Base-by-base conservation (phyloP, 306 rosid species). In the Albizia julibrissin region DNA sequence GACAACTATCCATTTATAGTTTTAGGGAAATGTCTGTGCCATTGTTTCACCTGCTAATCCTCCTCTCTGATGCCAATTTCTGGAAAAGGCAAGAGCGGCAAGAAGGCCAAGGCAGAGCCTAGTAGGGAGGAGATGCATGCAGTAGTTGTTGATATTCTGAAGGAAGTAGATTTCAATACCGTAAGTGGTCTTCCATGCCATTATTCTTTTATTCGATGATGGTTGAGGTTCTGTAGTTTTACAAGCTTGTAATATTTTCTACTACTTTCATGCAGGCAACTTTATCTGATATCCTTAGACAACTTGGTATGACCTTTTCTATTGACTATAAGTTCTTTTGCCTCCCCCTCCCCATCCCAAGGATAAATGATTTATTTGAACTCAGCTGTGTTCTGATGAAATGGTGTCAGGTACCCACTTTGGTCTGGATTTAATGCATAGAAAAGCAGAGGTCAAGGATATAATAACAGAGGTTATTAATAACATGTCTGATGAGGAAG, bases 401-500 rank as follows among this genome's bases (percentile, higher is more conserved):
- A 74, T 82, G 39, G 73, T 86, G 31, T 65, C 85, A 96, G 99
- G 99, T 81, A 46, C 91, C 78, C 98, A 96, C 89, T 93, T 95
- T 76, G 91, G 90, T 39, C 67, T 92, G 85, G 98, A 96, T 87
- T 92, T 96, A 85, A 93, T 96, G 99, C 98, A 96, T 85, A 91
- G 98, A 89, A 96, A 96, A 84, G 89, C 94, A 2, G 97, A 96
- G 91, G 98, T 96, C 83, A 96, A 96, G 88, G 94, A 90, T 65
- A 91, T 96, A 80, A 96, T 96, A 70, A 96, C 99, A n/a, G 98
- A 96, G 15, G 97, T 96, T 77, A 96, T 96, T 79, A 93, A 91
- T 80, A 94, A 86, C 89, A 96, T 96, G 97, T 88, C 94, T 72
- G 99, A 96, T 59, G 99, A 92, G 77, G 99, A 95, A 88, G 98